A percentile compares a stretch with the other conserved stretches of the same genome.
Conservation (phyloP, 768 basidiomycete genomes). For the Pholiota conissans region DNA sequence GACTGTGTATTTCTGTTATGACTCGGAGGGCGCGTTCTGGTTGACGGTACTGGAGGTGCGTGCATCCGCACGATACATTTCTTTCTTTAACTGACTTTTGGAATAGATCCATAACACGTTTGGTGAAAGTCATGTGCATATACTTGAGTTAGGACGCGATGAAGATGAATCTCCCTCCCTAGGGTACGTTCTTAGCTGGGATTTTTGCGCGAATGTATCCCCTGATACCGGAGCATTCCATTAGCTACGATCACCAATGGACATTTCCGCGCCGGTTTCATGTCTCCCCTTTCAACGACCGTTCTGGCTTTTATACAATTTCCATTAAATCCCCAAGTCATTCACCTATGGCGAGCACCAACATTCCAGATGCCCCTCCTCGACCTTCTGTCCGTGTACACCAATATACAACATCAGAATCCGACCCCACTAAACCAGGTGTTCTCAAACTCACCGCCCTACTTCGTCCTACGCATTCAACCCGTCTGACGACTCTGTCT, state of each 20-base stretch:
- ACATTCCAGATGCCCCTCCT: slow-evolving; percentile 12
- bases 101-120: slow-evolving; percentile 78
- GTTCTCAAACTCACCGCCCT: slow-evolving; percentile 55
- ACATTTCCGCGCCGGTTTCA: slow-evolving; percentile 68
- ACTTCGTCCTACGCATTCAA: slow-evolving; percentile 34
- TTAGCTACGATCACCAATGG: slow-evolving; percentile 65
- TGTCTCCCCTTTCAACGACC: slow-evolving; percentile 77
- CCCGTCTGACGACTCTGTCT: slow-evolving; percentile 38
- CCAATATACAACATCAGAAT: slow-evolving; percentile 27
- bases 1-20: slow-evolving; percentile 67
- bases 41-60: slow-evolving; percentile 58
- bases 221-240: too few relatives aligned
- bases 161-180: slow-evolving; percentile 39
- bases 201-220: neutral
- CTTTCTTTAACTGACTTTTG: neutral
- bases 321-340: slow-evolving; percentile 49
- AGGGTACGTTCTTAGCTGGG: slow-evolving; percentile 25
- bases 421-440: slow-evolving; percentile 22
- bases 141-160: slow-evolving; percentile 44
- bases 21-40: slow-evolving; percentile 30
- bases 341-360: slow-evolving; percentile 25
- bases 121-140: slow-evolving; percentile 64
- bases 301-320: slow-evolving; percentile 63
- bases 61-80: neutral
- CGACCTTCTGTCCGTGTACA: slow-evolving; percentile 44